phyloP scores from a whole-genome alignment of 2,329 filamentous ascomycete species.

The Xylaria sp. region DNA sequence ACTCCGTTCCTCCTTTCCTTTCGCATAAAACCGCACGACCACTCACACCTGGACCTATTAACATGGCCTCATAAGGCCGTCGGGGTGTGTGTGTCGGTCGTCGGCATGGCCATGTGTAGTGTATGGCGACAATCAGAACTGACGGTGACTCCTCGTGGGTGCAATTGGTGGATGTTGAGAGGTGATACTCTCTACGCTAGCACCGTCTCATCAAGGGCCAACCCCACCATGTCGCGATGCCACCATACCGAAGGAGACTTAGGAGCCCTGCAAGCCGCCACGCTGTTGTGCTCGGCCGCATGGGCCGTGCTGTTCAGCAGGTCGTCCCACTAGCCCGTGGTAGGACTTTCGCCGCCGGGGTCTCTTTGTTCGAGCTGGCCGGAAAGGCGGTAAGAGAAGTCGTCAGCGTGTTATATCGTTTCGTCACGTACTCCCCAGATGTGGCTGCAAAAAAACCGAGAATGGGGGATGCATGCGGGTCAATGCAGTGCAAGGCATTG shows the following conservation, averaged over 20 bases:
- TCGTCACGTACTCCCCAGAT: slow-evolving; percentile 36
- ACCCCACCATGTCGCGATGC: slow-evolving; percentile 46
- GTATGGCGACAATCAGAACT: slow-evolving; percentile 31
- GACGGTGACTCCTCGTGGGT: slow-evolving; percentile 38
- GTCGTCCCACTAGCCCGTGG: slow-evolving; percentile 29
- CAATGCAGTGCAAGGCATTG: slow-evolving; percentile 34
- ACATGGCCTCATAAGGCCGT: slow-evolving; percentile 24
- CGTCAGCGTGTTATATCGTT: slow-evolving; percentile 34
- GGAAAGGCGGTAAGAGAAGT: slow-evolving; percentile 42
- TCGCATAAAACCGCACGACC: not conserved
- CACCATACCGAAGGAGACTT: slow-evolving; percentile 46
- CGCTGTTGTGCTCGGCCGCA: slow-evolving; percentile 39
- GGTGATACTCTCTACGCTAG: slow-evolving; percentile 32
- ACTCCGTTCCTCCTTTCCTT: slow-evolving; percentile 19
- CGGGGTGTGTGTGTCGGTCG: slow-evolving; percentile 13
- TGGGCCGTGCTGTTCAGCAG: slow-evolving; percentile 37
- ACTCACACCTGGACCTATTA: slow-evolving; percentile 13
- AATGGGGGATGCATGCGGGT: slow-evolving; percentile 38
- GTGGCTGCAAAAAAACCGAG: slow-evolving; percentile 39
- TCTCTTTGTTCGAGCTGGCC: slow-evolving; percentile 27
- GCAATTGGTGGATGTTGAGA: slow-evolving; percentile 42
- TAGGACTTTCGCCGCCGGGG: slow-evolving; percentile 32
- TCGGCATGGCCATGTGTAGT: slow-evolving; percentile 18
- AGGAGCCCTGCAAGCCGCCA: slow-evolving; percentile 41
- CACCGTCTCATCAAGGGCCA: slow-evolving; percentile 30